Percentiles rank a stretch among this genome's conserved stretches.
These are phyloP conservation scores for Hylodesmum podocarpum DNA, from an alignment of 306 rosid species.

Conservation along the genomic window DNA sequence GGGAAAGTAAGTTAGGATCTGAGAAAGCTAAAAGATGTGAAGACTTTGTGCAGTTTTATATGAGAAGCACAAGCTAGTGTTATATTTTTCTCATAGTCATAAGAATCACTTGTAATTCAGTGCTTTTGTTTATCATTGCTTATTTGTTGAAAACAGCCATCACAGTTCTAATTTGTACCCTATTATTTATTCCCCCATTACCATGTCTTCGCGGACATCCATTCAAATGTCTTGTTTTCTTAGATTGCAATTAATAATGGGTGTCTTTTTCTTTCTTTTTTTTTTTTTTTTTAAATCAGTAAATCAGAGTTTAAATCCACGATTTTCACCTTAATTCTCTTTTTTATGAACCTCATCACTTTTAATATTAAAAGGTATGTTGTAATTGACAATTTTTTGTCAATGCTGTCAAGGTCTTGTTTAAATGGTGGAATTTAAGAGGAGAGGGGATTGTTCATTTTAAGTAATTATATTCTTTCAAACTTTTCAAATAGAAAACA, in stretches of 20 bases:
- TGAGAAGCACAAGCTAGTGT: conserved; percentile 33
- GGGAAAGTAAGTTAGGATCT: conserved; percentile 43
- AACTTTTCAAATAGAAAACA: too few relatives aligned
- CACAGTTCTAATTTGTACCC: background rate
- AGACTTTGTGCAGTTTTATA: conserved; percentile 40
- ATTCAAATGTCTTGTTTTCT: too few relatives aligned
- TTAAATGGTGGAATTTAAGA: background rate
- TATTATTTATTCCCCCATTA: background rate
- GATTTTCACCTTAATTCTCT: too few relatives aligned
- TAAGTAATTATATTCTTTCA: too few relatives aligned
- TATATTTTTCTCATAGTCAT: conserved; percentile 17
- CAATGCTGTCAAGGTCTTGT: background rate
- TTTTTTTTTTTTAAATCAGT: too few relatives aligned
- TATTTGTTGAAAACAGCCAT: conserved; percentile 12
- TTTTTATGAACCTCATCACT: too few relatives aligned
- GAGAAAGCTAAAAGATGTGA: conserved; percentile 28
- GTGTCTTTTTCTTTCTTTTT: too few relatives aligned
- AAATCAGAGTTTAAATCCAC: too few relatives aligned
- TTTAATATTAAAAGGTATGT: background rate
- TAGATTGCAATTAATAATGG: too few relatives aligned
- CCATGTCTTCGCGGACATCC: too few relatives aligned
- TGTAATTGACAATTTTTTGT: background rate
- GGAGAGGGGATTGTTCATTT: too few relatives aligned
- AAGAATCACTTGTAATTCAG: conserved; percentile 37
- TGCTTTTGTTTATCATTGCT: conserved; percentile 1